These are phyloP conservation scores for Pyrrhoderma lamaoense DNA, from an alignment of 1,284 basidiomycete genomes.

Conservation along the genomic window DNA sequence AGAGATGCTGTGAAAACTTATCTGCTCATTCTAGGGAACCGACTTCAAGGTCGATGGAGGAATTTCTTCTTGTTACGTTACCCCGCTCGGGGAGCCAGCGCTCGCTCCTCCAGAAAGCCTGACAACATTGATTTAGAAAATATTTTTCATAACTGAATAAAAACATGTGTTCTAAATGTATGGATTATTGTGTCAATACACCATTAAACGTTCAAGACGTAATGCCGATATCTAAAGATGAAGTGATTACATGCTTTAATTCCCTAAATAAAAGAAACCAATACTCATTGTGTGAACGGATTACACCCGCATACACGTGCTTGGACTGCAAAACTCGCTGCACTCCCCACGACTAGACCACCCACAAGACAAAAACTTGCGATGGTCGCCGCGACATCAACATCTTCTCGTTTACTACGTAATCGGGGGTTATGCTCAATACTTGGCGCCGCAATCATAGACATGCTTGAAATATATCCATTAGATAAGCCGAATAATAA, in stretches of 20 bases:
- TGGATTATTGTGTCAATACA: too few relatives aligned
- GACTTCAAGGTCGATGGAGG: constrained; percentile 95
- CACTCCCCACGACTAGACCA: constrained; percentile 68
- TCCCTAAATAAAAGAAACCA: too few relatives aligned
- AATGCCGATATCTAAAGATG: too few relatives aligned
- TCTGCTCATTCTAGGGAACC: constrained; percentile 56
- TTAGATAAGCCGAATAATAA: constrained; percentile 70
- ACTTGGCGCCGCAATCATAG: constrained; percentile 68
- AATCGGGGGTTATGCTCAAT: constrained; percentile 64
- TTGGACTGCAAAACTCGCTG: constrained; percentile 72
- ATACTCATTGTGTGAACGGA: constrained; percentile 38
- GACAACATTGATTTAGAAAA: constrained; percentile 11
- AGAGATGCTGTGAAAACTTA: constrained; percentile 30
- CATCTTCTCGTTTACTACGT: constrained; percentile 58
- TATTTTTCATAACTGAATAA: too few relatives aligned
- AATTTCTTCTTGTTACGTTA: constrained; percentile 84
- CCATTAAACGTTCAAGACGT: too few relatives aligned
- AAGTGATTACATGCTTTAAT: too few relatives aligned
- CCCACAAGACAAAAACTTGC: constrained; percentile 73
- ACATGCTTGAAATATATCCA: constrained; percentile 64
- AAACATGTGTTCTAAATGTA: too few relatives aligned
- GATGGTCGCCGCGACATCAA: constrained; percentile 78
- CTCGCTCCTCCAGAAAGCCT: constrained; percentile 62
- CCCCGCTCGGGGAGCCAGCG: constrained; percentile 61
- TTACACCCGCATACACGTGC: constrained; percentile 62